Base-by-base conservation (phyloP, 257 asterid genomes). In the Fraxinus pennsylvanica region DNA sequence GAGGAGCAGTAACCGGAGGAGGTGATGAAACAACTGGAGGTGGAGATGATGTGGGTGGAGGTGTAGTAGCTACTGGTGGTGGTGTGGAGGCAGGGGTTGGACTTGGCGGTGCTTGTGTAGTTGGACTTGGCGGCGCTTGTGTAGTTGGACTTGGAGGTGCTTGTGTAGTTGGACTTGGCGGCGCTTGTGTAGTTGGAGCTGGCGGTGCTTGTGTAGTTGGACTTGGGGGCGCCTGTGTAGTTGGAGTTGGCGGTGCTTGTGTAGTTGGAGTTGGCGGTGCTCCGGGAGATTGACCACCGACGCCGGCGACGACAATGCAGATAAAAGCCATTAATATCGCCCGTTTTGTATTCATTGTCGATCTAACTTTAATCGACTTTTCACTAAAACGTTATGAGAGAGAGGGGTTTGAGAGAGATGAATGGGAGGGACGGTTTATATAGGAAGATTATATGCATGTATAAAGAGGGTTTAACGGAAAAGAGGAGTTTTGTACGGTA, bases 231-330 rank as follows among this genome's bases (percentile, higher is more conserved):
- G 74, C 47, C 2, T 78, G 29, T 13, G 85, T 32, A 12, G 80
- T 69, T 10, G 81, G 54, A 2, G 80, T 25, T 4, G 85, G 78
- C 6, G 80, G 81, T 3, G 75, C 47, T 2, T 76, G 29, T 8
- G 90, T 91, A 5, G 88, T 71, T 3, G 93, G 1, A 0, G 84
- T 75, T 0, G 97, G 95, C 2, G 95, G 76, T 74, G 74, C 71
- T 0, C 92, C 79, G 72, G 97, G 97, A 59, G 91, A 81, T 81
- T 93, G 97, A 0, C 83, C 97, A 0, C 67, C 69, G 72, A 89
- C 97, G 54, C 84, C 87, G 78, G 92, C 88, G 68, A 82, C 61
- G 76, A 73, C 65, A 71, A 91, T 71, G 92, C 92, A 90, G 84
- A 93, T 75, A 63, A 88, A 47, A 5, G 88, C 95, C 4, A 80